These are phyloP conservation scores for Trypanosoma platydactyli DNA, from an alignment of 208 protist species.

Conservation along the genomic window DNA sequence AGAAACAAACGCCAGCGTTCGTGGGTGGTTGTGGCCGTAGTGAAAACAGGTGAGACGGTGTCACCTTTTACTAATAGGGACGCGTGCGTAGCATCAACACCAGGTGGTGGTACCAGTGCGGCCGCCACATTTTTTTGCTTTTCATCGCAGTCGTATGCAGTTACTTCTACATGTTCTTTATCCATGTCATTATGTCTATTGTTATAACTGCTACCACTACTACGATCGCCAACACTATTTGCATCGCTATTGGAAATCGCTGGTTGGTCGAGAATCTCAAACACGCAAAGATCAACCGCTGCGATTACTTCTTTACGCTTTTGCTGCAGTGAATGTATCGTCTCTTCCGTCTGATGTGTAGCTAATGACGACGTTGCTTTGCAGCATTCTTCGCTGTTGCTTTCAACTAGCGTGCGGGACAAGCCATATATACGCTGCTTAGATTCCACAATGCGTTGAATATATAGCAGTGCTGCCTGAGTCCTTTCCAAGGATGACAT, in stretches of 20 bases:
- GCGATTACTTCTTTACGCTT: constrained; percentile 75
- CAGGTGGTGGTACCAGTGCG: constrained; percentile 14
- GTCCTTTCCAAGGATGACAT: constrained; percentile 26
- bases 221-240: not conserved
- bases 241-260: not conserved
- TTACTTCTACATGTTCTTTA: not conserved
- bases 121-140: not conserved
- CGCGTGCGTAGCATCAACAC: not conserved
- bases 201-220: constrained; percentile 5
- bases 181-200: constrained; percentile 9
- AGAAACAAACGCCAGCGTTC: constrained; percentile 32
- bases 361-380: not conserved
- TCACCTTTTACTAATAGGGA: not conserved
- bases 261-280: constrained; percentile 47
- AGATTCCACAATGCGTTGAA: constrained; percentile 46
- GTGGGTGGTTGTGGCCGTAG: constrained; percentile 8
- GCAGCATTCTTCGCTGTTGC: not conserved
- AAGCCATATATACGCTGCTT: not conserved
- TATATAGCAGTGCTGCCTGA: constrained; percentile 58
- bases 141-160: not conserved
- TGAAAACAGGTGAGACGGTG: not conserved
- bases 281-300: constrained; percentile 77
- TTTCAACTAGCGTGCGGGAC: not conserved
- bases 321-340: constrained; percentile 26
- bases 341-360: not conserved